Evolutionary conservation across 257 asterid species (phyloP), one percentile per base, ranked within the genome.

Genomic region (Knoxia roxburghii): DNA sequence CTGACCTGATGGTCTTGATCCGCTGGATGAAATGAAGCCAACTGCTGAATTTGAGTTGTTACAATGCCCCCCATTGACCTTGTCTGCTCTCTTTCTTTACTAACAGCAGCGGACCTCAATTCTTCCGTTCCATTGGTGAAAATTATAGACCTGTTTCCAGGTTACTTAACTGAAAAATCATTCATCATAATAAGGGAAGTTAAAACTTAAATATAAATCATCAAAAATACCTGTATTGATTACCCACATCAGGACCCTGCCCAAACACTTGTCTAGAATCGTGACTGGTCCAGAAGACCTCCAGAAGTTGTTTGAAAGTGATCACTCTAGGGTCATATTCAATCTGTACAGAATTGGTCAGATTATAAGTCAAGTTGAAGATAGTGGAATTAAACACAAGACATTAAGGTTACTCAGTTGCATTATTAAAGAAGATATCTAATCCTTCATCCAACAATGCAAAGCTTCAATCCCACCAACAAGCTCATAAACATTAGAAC

Each of bases 241-340:
- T 81, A 43, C 99, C 99, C 68, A 94, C 99, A 73, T 94, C 97
- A 54, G 99, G 99, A 74, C 99, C 99, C 82, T 93, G 98, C 78
- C 98, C 98, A 68, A 83, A 93, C 30, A 93, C 96, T 83, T 94
- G 99, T 82, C 97, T 87, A 43, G 96, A 80, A 76, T 94, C 99
- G 62, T 94, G 99, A 70, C 90, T 83, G 45, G 77, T 58, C 99
- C 99, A 88, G 75, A 90, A 94, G 55, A 82, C 95, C 78, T 94
- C 97, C 81, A 93, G 85, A 50, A 93, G 90, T 69, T 90, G 87
- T 68, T 83, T 83, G 75, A 84, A 93, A 78, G 72, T 82, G 51
- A 85, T 78, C 62, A 76, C 59, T 72, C 73, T 69, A 35, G 95
- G 92, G 75, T 93, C 86, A 76, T 93, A 93, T 77, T 88, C 97